Evolutionary conservation across 169 alveolate genomes (phyloP), one percentile per base, ranked within the genome.

Genomic region (Plasmodium fragile): DNA sequence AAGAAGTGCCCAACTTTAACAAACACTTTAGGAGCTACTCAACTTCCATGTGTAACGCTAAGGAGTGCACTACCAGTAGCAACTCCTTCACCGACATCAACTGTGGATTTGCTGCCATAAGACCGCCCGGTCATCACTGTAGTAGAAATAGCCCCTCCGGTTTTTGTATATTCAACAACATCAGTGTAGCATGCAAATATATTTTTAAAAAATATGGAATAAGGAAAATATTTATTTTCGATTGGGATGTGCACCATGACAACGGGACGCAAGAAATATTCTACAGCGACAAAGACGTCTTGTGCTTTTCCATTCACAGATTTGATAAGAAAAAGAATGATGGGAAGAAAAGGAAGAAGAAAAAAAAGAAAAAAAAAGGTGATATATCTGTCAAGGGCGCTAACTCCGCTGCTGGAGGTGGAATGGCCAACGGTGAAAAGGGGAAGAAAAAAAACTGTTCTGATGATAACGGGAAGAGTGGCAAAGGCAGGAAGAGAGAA

Each of bases 161-260:
- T 25, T 98, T 98, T 92, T 98, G 99, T 82, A 95, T 97, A 70
- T 94, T 97, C 59, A 98, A 98, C 95, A 98, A 98, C 72, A 98
- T 98, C 5, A 99, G 99, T 53, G 97, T 98, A 30, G 99, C 99
- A 1, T 99, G 99, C 4, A 97, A 97, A 32, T 97, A 98, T 93
- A 96, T 97, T 16, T 97, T 92, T 91, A 93, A 96, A 77, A 89
- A 91, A 52, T 97, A 97, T 92, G 96, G 97, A 18, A 96, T 98
- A 18, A 92, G 97, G 83, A 96, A 98, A 81, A 96, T 98, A 1
- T 99, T 99, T 4, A 98, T 98, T 80, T 95, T 98, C 53, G 99
- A 98, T 93, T 98, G 98, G 96, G 99, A 98, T 93, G 99, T 98
- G 16, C 99, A 98, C 94, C 99, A 98, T 93, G 99, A 99, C 18